Evolutionary conservation across 345 rosid genomes (phyloP), one percentile per base, ranked within the genome.

Genomic region (Ceriops decandra): DNA sequence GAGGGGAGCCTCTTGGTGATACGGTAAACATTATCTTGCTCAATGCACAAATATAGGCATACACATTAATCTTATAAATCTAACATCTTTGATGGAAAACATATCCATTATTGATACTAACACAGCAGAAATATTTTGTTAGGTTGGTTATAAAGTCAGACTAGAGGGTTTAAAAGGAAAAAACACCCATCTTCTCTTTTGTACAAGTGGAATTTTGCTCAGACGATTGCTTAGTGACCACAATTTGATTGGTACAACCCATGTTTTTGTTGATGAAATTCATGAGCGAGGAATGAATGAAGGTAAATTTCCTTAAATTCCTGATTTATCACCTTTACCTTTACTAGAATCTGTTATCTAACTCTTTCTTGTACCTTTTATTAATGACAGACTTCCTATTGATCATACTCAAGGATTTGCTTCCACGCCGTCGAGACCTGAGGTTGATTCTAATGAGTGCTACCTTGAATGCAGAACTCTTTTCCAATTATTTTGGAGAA

Each of bases 261-360:
- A 95, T 84, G 99, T 95, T 74, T 90, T 95, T 71, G 99, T 95
- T 60, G 99, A 95, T 74, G 99, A 95, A 79, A 95, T 95, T 83
- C 99, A 95, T 70, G 99, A 95, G 76, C 80, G 99, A 68, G 99
- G 99, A 81, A 95, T 95, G 99, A 95, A 95, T 77, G 99, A 95
- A 91, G 99, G 99, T 91, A 60, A 57, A 22, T 20, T 67, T 63
- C 68, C 38, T 51, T 68, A 47, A 60, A 26, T 57, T 53, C 47
- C 58, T 38, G 8, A 5, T 47, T 57, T 68, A 20, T 31, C 31
- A 54, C 64, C 32, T 35, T 9, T 6, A 58, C 60, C 49, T 52
- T 65, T 57, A 30, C 46, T 49, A 27, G 60, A 62, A 65, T 32
- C 72, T 51, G 5, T 62, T 22, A 49, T n/a, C 54, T 17, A 52